Evolutionary conservation across 257 asterid species (phyloP), one percentile per base, ranked within the genome.

Genomic region (Verbena officinalis): DNA sequence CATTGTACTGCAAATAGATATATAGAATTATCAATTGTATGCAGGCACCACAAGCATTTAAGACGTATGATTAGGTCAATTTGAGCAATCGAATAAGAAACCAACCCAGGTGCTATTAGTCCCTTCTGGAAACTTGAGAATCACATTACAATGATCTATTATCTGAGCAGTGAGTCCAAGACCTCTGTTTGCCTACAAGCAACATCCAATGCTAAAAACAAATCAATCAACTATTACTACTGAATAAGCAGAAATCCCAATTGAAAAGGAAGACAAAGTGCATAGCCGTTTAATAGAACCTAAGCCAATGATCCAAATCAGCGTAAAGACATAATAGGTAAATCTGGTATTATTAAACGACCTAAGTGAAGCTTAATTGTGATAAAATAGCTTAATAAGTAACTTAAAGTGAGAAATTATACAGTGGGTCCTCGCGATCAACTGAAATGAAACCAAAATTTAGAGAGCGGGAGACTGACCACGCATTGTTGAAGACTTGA

Each of bases 41-140:
- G 59, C 57, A 59, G 43, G 56, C 9, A 48, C 38, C 11, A 19
- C 48, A 65, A 19, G 45, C 55, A 51, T 53, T 62, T 53, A 9
- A 66, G 51, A 54, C 64, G 42, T 16, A 59, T 17, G 64, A 43
- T 14, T 9, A 15, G 27, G 31, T 23, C 11, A 49, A 63, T 48
- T 27, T 24, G 62, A 62, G 75, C 64, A 72, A 54, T 27, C 2
- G 38, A 64, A 52, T 30, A 33, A 68, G 85, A 74, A 61, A 73
- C 87, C 48, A 61, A 89, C 99, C 99, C 97, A 94, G 54, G 97
- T 90, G 78, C 97, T 94, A 68, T 94, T 90, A 59, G 99, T 94
- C 73, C 96, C 97, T 76, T 77, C 43, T 13, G 99, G 97, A 70
- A 94, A 94, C 84, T 94, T 87, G 78, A 94, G 95, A 58, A 88